These are phyloP conservation scores for Chenopodium berlandieri DNA, from an alignment of 148 eudicot species.

Conservation along the genomic window DNA sequence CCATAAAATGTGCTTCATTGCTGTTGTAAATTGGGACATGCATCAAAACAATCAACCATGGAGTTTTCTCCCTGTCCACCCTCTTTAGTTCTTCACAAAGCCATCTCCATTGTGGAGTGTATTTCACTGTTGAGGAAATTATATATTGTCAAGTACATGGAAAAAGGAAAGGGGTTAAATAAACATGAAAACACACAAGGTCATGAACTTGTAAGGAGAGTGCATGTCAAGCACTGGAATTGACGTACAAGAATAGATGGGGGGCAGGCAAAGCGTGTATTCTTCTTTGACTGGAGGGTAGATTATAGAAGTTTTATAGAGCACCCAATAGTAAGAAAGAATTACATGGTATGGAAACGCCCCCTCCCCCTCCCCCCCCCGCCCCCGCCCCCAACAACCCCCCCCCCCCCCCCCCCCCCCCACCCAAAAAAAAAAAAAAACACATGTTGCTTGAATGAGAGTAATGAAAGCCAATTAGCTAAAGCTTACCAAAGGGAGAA, in stretches of 20 bases:
- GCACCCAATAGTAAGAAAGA: neutral
- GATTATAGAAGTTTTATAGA: neutral
- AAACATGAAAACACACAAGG: neutral
- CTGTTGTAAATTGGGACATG: constrained; percentile 90
- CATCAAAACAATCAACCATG: constrained; percentile 94
- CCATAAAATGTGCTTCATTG: constrained; percentile 85
- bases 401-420: neutral
- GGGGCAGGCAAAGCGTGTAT: no score
- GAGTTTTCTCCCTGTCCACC: constrained; percentile 86
- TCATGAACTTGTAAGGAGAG: neutral
- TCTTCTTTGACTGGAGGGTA: no score
- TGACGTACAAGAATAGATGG: neutral
- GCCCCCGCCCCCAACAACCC: neutral
- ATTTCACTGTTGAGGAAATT: constrained; percentile 58
- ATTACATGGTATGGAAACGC: neutral
- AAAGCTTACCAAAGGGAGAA: constrained; percentile 82
- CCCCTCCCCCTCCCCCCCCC: neutral
- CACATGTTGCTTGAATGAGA: neutral
- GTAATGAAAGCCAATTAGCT: neutral
- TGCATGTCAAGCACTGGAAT: neutral
- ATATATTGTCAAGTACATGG: neutral
- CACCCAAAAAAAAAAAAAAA: no score
- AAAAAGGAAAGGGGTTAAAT: neutral
- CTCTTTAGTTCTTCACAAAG: constrained; percentile 53
- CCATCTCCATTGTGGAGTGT: constrained; percentile 88